These are phyloP conservation scores for Middelhovenomyces tepae DNA, from an alignment of 805 yeast genomes.

Conservation along the genomic window DNA sequence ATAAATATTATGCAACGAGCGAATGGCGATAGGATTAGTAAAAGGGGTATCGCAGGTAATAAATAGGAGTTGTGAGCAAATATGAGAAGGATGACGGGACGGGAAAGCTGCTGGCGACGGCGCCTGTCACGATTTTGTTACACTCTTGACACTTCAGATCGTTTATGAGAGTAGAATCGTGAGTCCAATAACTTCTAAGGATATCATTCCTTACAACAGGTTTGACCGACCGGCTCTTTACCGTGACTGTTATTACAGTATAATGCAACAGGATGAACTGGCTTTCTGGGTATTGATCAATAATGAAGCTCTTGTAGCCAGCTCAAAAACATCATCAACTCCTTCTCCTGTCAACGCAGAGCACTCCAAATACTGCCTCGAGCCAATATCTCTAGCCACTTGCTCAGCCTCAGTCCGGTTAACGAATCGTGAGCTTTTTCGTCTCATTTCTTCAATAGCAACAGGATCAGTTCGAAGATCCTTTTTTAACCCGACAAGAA, in stretches of 20 bases:
- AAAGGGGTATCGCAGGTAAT: no score
- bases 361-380: conserved; percentile 76
- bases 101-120: no score
- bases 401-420: conserved; percentile 47
- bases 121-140: no score
- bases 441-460: conserved; percentile 28
- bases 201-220: conserved; percentile 1
- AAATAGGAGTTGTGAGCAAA: no score
- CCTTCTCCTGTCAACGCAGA: conserved; percentile 91
- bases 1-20: no score
- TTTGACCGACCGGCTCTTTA: conserved; percentile 1
- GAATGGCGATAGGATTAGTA: no score
- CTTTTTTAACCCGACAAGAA: conserved; percentile 76
- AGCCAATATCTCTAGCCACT: conserved; percentile 73
- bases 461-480: conserved; percentile 52
- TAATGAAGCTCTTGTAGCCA: conserved; percentile 77
- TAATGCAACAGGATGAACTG: conserved; percentile 16
- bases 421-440: conserved; percentile 43
- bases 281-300: conserved; percentile 24
- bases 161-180: no score
- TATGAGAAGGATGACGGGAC: no score
- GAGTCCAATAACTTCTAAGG: no score
- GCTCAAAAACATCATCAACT: conserved; percentile 88
- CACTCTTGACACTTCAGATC: no score
- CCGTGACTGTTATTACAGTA: conserved; percentile 11